phyloP scores from a whole-genome alignment of 2,329 filamentous ascomycete genomes.

The Nemania sp. region DNA sequence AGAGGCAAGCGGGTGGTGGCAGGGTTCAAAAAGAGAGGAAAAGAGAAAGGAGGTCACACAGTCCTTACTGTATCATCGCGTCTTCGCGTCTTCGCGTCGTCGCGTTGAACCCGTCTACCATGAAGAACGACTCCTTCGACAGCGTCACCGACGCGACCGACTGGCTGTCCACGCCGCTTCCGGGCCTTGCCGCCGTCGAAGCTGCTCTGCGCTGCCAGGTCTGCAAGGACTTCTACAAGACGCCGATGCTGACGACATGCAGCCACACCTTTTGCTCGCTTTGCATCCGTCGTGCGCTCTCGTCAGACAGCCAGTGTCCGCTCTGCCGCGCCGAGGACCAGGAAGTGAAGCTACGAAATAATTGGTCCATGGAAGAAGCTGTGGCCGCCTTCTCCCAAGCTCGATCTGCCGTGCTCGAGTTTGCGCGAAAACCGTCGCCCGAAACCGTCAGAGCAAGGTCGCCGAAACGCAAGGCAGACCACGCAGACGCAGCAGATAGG shows the following conservation, averaged over 20 bases:
- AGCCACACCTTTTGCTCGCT: slow-evolving; percentile 95
- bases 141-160: slow-evolving; percentile 78
- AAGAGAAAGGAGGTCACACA: no score
- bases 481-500: slow-evolving; percentile 34
- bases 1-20: no score
- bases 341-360: slow-evolving; percentile 80
- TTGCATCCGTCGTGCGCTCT: slow-evolving; percentile 86
- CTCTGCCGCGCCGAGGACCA: slow-evolving; percentile 79
- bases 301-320: slow-evolving; percentile 83
- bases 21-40: no score
- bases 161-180: slow-evolving; percentile 74
- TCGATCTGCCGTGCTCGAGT: slow-evolving; percentile 62
- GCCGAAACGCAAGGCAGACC: slow-evolving; percentile 58
- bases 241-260: slow-evolving; percentile 93
- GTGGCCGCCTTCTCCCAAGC: slow-evolving; percentile 75
- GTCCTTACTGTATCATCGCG: no score
- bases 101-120: slow-evolving; percentile 9
- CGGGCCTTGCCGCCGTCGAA: slow-evolving; percentile 72
- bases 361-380: slow-evolving; percentile 82
- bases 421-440: slow-evolving; percentile 59
- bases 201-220: slow-evolving; percentile 90
- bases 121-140: slow-evolving; percentile 34
- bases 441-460: slow-evolving; percentile 29
- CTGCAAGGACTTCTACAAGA: slow-evolving; percentile 96
- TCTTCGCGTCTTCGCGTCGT: neutral